Evolutionary conservation across 2,329 filamentous ascomycete species (phyloP), one percentile per base, ranked within the genome.

Genomic region (Diaporthe vaccinii): DNA sequence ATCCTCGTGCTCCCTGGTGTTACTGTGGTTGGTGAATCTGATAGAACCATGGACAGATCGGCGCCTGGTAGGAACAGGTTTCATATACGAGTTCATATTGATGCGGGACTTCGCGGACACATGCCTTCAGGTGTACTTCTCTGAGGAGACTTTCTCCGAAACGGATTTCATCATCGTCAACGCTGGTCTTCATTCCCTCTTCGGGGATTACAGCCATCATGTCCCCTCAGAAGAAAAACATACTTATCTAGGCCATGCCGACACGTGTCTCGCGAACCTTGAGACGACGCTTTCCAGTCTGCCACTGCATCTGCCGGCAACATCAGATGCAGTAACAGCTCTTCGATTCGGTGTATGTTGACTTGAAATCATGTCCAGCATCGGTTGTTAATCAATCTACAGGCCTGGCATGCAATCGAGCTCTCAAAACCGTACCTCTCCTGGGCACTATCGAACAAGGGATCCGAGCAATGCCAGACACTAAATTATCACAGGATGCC

Each of bases 361-460:
- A 57, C 15, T 14, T 2, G 51, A 17, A 55, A 25, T 1, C 17
- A 8, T 14, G 25, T 3, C 10, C n/a, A 20, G 12, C 7, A 17
- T 31, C 20, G 7, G 1, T 8, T 4, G 20, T 17, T 34, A 22
- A 57, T 3, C 20, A 4, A 4, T 20, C 22, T 6, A 22, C 17
- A 34, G 55, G 55, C 55, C 28, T 57, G 55, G 55, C 55, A 57
- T 34, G 55, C 55, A 31, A 57, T 57, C 17, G 55, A 57, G 55
- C 55, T 57, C 28, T 57, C 55, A 4, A 57, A 57, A 5, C 55
- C 28, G 4, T 22, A 57, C 31, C 55, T 57, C 28, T 36, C 55
- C 3, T 57, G 55, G 55, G 17, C 55, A 22, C 28, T 57, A 28
- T 57, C 55, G 34, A 57, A 22, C 55, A 57, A 57, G 55, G 55